These are phyloP conservation scores for Oxyria digyna DNA, from an alignment of 148 eudicot genomes.

Conservation along the genomic window DNA sequence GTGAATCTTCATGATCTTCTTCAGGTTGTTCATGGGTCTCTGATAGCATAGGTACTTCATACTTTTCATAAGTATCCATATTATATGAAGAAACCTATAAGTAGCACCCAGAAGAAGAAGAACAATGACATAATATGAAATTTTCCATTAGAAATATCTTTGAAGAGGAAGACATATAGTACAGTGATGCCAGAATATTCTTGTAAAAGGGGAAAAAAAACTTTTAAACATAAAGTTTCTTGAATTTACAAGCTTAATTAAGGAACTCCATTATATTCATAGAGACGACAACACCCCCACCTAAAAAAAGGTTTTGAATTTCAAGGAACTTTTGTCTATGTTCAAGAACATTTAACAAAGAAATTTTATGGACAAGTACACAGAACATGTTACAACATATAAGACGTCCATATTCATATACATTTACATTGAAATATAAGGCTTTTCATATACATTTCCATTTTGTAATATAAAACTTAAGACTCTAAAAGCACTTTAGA, in stretches of 20 bases:
- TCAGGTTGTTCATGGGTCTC: conserved; percentile 6
- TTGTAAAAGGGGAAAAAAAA: neutral
- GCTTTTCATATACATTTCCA: neutral
- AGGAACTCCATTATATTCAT: neutral
- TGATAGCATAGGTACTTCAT: conserved; percentile 47
- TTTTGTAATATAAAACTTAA: neutral
- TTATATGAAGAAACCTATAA: neutral
- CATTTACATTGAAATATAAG: neutral
- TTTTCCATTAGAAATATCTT: too few species aligned
- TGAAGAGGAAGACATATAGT: too few species aligned
- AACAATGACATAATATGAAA: too few species aligned
- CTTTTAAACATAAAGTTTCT: neutral
- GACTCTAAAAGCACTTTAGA: neutral
- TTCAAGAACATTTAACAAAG: neutral
- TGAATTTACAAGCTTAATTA: neutral
- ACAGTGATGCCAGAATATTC: too few species aligned
- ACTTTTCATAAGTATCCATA: conserved; percentile 51
- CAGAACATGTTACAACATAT: neutral
- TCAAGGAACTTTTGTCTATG: neutral
- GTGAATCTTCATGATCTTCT: conserved; percentile 18
- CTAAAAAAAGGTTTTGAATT: neutral
- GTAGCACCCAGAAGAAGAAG: too few species aligned
- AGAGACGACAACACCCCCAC: neutral
- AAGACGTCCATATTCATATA: neutral
- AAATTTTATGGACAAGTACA: neutral